Conservation (phyloP, 2,329 filamentous ascomycete genomes). For the Ceratocystis destructans region DNA sequence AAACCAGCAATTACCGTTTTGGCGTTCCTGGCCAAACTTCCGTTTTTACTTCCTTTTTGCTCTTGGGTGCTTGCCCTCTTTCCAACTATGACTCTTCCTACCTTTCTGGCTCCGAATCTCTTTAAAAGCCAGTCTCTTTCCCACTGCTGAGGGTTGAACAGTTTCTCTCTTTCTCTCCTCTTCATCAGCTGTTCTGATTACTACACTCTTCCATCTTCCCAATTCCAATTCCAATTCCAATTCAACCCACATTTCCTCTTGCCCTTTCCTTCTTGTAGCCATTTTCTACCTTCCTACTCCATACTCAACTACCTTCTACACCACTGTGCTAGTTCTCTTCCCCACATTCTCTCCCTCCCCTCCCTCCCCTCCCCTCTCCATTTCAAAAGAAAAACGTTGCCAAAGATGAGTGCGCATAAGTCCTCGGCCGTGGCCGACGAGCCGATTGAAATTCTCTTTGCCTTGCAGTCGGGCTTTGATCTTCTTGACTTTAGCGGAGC, state of each 20-base stretch:
- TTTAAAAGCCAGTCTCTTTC: conserved; percentile 1
- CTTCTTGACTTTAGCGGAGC: conserved; percentile 45
- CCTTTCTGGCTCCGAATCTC: not conserved
- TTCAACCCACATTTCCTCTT: not conserved
- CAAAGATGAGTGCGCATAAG: conserved; percentile 45
- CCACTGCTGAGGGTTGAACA: not conserved
- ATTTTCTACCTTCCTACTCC: not conserved
- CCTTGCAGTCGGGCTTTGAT: conserved; percentile 46
- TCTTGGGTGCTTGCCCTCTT: not conserved
- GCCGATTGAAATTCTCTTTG: conserved; percentile 47
- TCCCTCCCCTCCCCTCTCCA: not conserved
- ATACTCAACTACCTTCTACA: not conserved
- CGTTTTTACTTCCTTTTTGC: not conserved
- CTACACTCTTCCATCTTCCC: not conserved
- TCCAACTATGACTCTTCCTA: not conserved
- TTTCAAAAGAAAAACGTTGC: conserved; percentile 22
- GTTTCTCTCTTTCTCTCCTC: not conserved
- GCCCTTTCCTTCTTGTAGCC: not conserved
- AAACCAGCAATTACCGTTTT: not conserved
- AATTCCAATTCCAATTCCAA: not conserved
- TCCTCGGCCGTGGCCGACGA: conserved; percentile 45
- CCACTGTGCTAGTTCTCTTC: not conserved
- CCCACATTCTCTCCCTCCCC: conserved; percentile 5
- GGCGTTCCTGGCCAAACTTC: not conserved
- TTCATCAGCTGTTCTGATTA: not conserved